Percentiles rank a stretch among this genome's conserved stretches.
Conservation (phyloP, 2,329 filamentous ascomycete genomes). For the Colletotrichum orbiculare region DNA sequence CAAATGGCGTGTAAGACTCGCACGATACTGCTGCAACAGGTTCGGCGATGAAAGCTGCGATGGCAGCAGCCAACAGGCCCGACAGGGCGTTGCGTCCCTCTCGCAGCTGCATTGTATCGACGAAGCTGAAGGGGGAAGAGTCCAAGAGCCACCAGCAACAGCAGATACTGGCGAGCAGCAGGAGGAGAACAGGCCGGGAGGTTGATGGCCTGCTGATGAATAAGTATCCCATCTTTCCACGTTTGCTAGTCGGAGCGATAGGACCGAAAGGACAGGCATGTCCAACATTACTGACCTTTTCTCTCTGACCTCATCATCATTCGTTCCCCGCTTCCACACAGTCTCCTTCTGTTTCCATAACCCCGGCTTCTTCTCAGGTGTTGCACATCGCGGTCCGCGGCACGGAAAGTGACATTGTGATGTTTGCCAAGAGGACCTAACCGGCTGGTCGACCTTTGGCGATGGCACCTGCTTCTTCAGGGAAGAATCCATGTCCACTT, state of each 20-base stretch:
- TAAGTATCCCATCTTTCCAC: slow-evolving; percentile 1
- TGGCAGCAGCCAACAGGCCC: slow-evolving; percentile 23
- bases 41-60: slow-evolving; percentile 18
- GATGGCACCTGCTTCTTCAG: slow-evolving; percentile 36
- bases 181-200: neutral
- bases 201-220: slow-evolving; percentile 3
- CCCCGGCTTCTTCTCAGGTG: neutral
- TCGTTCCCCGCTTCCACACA: slow-evolving; percentile 18
- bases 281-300: slow-evolving; percentile 18
- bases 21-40: slow-evolving; percentile 16
- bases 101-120: slow-evolving; percentile 19
- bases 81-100: slow-evolving; percentile 16
- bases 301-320: slow-evolving; percentile 25
- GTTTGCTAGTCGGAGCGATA: no score
- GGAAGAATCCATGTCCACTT: slow-evolving; percentile 29
- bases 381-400: neutral
- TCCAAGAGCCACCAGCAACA: slow-evolving; percentile 10
- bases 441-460: slow-evolving; percentile 8
- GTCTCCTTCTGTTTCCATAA: slow-evolving; percentile 15
- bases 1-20: slow-evolving; percentile 54
- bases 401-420: neutral
- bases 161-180: slow-evolving; percentile 4
- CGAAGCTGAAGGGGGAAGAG: neutral
- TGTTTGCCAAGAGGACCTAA: slow-evolving; percentile 22
- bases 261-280: neutral